Conservation (phyloP, 1,139 yeast genomes). For the Suhomyces bokatorum region DNA sequence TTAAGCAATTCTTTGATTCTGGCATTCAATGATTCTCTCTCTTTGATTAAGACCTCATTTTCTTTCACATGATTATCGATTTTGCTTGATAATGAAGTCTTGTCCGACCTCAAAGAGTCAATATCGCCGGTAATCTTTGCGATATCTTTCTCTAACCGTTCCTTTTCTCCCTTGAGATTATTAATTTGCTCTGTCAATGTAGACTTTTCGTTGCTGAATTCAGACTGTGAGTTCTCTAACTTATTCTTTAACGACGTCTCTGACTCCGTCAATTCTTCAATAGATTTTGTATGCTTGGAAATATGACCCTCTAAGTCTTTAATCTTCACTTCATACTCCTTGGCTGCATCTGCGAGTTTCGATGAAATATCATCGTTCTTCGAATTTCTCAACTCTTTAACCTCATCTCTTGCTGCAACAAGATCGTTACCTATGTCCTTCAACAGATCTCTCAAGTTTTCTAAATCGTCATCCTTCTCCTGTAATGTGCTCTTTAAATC, state of each 20-base stretch:
- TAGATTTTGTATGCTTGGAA: conserved; percentile 6
- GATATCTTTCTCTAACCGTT: conserved; percentile 11
- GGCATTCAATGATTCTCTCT: conserved; percentile 28
- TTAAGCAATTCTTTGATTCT: conserved; percentile 35
- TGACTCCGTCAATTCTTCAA: conserved; percentile 1
- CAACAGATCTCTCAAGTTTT: conserved; percentile 67
- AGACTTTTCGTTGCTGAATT: neutral
- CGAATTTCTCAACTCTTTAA: conserved; percentile 24
- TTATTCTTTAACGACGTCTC: conserved; percentile 1
- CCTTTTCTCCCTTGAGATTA: conserved; percentile 11
- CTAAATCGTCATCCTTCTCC: conserved; percentile 52
- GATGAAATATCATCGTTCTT: conserved; percentile 3
- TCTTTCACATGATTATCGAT: conserved; percentile 20
- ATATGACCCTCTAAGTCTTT: conserved; percentile 11
- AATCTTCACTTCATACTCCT: conserved; percentile 11
- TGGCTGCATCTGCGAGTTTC: conserved; percentile 2
- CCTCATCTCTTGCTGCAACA: conserved; percentile 53
- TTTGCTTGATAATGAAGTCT: conserved; percentile 13
- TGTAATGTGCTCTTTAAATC: conserved; percentile 26
- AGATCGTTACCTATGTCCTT: conserved; percentile 74
- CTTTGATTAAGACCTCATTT: conserved; percentile 23
- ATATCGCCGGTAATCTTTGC: conserved; percentile 22
- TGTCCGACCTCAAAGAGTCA: conserved; percentile 17
- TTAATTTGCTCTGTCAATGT: conserved; percentile 1
- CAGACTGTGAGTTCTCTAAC: neutral